Conservation (phyloP, 2,329 filamentous ascomycete species). For the Trichoderma citrinoviride region DNA sequence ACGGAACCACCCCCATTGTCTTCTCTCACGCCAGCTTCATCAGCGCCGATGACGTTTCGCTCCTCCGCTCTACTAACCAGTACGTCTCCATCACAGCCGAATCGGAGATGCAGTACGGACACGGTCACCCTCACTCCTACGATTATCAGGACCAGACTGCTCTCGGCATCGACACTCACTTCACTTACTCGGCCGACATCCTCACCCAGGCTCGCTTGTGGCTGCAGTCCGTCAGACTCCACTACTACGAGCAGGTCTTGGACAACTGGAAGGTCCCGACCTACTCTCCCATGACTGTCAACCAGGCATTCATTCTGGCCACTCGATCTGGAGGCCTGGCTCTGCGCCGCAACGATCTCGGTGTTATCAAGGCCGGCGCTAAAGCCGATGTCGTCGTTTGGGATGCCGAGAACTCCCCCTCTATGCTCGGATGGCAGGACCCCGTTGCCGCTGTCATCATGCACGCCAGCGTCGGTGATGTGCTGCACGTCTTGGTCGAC, state of each 20-base stretch:
- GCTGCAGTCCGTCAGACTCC: slow-evolving; percentile 46
- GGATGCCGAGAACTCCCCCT: slow-evolving; percentile 43
- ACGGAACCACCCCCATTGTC: slow-evolving; percentile 35
- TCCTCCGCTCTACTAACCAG: slow-evolving; percentile 50
- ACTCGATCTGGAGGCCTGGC: slow-evolving; percentile 53
- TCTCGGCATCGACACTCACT: slow-evolving; percentile 55
- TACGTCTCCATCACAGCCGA: slow-evolving; percentile 58
- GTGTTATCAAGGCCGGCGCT: slow-evolving; percentile 47
- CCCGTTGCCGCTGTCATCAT: slow-evolving; percentile 56
- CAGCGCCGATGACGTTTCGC: slow-evolving; percentile 37
- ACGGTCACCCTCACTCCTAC: slow-evolving; percentile 45
- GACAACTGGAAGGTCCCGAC: slow-evolving; percentile 42
- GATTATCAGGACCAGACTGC: slow-evolving; percentile 49
- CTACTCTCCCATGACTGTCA: slow-evolving; percentile 39
- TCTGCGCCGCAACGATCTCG: slow-evolving; percentile 50
- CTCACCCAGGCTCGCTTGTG: slow-evolving; percentile 53
- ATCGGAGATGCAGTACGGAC: slow-evolving; percentile 59
- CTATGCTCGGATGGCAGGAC: slow-evolving; percentile 54
- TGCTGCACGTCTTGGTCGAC: slow-evolving; percentile 50
- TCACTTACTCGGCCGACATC: slow-evolving; percentile 51
- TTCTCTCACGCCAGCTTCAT: slow-evolving; percentile 52
- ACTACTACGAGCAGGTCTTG: slow-evolving; percentile 40
- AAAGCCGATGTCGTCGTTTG: slow-evolving; percentile 51
- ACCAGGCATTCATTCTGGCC: slow-evolving; percentile 56
- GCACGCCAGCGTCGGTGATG: slow-evolving; percentile 52